Conservation (phyloP, 768 basidiomycete species). For the Russula lepida region DNA sequence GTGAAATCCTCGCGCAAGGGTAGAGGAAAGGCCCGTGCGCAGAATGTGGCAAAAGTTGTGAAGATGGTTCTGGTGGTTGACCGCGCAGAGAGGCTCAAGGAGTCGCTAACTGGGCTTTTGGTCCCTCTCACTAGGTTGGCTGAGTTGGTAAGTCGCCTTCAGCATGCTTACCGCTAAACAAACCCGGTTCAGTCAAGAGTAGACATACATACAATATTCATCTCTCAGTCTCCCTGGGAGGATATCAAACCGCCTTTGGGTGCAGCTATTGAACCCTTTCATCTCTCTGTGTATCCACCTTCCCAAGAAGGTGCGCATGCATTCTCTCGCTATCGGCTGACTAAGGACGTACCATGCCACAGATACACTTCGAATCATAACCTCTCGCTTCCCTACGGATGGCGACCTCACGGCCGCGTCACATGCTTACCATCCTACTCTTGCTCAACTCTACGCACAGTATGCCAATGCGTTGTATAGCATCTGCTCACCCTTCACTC, state of each 20-base stretch:
- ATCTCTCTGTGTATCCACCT: slow-evolving; percentile 45
- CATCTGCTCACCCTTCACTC: slow-evolving; percentile 54
- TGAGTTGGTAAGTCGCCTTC: slow-evolving; percentile 50
- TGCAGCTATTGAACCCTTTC: slow-evolving; percentile 66
- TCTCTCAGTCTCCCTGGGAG: slow-evolving; percentile 63
- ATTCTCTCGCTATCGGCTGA: not conserved
- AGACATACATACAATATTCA: slow-evolving; percentile 50
- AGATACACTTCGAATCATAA: slow-evolving; percentile 34
- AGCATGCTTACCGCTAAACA: not conserved
- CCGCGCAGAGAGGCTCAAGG: slow-evolving; percentile 57
- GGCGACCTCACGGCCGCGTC: slow-evolving; percentile 11
- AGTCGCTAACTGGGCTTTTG: slow-evolving; percentile 52
- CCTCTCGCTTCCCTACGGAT: slow-evolving; percentile 31
- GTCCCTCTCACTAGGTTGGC: slow-evolving; percentile 63
- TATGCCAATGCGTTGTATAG: slow-evolving; percentile 52
- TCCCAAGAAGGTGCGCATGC: slow-evolving; percentile 48
- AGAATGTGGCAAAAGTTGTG: slow-evolving; percentile 29
- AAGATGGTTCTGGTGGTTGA: slow-evolving; percentile 58
- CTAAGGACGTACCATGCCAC: not conserved
- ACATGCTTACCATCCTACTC: slow-evolving; percentile 43
- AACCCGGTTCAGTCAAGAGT: slow-evolving; percentile 40
- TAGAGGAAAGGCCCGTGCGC: slow-evolving; percentile 24
- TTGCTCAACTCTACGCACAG: slow-evolving; percentile 55
- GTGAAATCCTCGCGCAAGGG: slow-evolving; percentile 3
- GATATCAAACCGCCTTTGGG: slow-evolving; percentile 62